Evolutionary conservation across 2,329 filamentous ascomycete species (phyloP), one percentile per base, ranked within the genome.

Genomic region (Rachicladosporium sp.): DNA sequence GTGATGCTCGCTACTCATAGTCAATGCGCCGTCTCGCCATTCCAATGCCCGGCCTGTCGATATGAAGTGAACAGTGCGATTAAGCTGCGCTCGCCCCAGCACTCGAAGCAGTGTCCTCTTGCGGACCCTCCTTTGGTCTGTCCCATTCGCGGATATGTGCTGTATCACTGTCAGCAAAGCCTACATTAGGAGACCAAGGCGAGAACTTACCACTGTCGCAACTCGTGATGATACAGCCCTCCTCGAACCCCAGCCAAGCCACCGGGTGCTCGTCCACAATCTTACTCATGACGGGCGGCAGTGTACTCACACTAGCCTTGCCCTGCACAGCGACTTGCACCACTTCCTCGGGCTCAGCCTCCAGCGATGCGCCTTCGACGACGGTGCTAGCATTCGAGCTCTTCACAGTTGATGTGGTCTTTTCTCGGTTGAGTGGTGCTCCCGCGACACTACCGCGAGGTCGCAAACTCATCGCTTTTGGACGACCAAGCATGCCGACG

Each of bases 401-500:
- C 15, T 19, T 19, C 15, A 19, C 15, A 5, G 15, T 19, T 19
- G 15, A 19, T 19, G 15, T 19, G 15, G 15, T 19, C 15, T 19
- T 19, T 67, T 67, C 45, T 5, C 47, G 38, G 12, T 33, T 48
- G 63, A 68, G 38, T 65, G 78, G 8, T 66, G 74, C 36, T 73
- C 61, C 50, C 3, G 67, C 65, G 36, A 74, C 62, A 48, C 70
- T 74, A 29, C 63, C 67, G 46, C 70, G 63, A 38, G 81, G 73
- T 43, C 73, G 65, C 33, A 73, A 68, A 8, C 72, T 74, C 34
- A 51, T 46, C 29, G 76, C 80, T 64, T 89, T 89, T 12, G 91
- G 89, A 44, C 88, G 74, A 61, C 93, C 84, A 52, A 98, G 70
- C 89, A 96, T 96, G 51, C 87, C 87, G 32, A 94, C 86, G 49